Conservation (phyloP, 108 stramenopile genomes). For the Nitzschia sp. region DNA sequence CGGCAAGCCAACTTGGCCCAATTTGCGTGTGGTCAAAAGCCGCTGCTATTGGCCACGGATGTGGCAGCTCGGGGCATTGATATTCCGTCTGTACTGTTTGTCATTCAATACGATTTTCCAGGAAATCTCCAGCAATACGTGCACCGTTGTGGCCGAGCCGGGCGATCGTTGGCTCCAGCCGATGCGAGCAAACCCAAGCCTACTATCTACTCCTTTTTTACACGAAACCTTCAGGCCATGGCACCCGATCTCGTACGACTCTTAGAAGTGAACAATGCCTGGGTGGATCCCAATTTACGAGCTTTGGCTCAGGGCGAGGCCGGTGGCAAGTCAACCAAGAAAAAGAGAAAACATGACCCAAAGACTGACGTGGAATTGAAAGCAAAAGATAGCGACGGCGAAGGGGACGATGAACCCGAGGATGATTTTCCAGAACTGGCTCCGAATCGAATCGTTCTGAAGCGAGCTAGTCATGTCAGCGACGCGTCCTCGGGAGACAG, state of each 20-base stretch:
- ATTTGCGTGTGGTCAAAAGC: constrained; percentile 59
- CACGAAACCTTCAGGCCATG: constrained; percentile 67
- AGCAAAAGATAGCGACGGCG: not conserved
- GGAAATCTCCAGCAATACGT: constrained; percentile 78
- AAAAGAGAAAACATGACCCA: constrained; percentile 1
- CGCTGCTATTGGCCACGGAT: constrained; percentile 94
- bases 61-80: constrained; percentile 95
- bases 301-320: constrained; percentile 38
- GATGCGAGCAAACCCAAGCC: not conserved
- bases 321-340: not conserved
- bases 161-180: not conserved
- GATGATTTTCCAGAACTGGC: constrained; percentile 52
- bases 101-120: constrained; percentile 97
- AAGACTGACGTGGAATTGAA: not conserved
- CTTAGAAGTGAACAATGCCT: constrained; percentile 53
- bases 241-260: constrained; percentile 63
- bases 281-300: constrained; percentile 79
- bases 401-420: constrained; percentile 39
- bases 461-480: constrained; percentile 67
- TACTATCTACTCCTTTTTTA: constrained; percentile 73
- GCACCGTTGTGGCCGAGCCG: constrained; percentile 60
- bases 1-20: constrained; percentile 54
- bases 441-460: constrained; percentile 52
- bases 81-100: constrained; percentile 82
- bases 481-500: constrained; percentile 48